Evolutionary conservation across 108 stramenopile genomes (phyloP).

Genomic region (Nitzschia sp.): DNA sequence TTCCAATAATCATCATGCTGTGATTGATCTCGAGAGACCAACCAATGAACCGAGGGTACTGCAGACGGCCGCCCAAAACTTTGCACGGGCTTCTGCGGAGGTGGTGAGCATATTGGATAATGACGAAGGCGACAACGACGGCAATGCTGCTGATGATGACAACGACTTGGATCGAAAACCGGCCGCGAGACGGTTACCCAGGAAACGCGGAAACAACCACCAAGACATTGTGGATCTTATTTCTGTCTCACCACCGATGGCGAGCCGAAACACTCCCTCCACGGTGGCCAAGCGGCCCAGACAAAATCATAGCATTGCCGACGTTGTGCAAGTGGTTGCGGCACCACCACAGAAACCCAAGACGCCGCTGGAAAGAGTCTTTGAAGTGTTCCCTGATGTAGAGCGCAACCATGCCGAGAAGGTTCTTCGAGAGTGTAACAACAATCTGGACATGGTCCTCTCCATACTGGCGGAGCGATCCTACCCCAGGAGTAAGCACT

Average conservation of each 20-base stretch:
- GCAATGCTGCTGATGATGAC: no score
- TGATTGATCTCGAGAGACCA: no score
- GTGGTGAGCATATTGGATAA: slow-evolving; percentile 1
- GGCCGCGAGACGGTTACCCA: neutral
- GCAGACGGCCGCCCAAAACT: no score
- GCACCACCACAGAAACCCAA: neutral
- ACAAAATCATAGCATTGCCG: neutral
- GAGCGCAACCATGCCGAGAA: slow-evolving; percentile 13
- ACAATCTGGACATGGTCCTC: slow-evolving; percentile 32
- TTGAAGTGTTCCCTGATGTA: slow-evolving; percentile 52
- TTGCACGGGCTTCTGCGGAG: no score
- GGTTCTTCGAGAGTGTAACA: slow-evolving; percentile 16
- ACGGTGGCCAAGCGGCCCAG: neutral
- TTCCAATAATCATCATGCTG: no score
- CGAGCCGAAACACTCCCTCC: neutral
- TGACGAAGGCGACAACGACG: slow-evolving; percentile 14
- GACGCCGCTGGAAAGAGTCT: slow-evolving; percentile 13
- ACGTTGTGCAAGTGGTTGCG: neutral
- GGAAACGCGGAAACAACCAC: neutral
- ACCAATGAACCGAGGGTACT: no score
- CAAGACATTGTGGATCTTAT: neutral
- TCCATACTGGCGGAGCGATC: slow-evolving; percentile 15
- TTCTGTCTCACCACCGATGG: neutral
- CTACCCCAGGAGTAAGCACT: slow-evolving; percentile 28
- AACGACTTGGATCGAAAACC: slow-evolving; percentile 4